Evolutionary conservation across 352 stramenopile species (phyloP), one percentile per base, ranked within the genome.

Genomic region (Peronospora belbahrii): DNA sequence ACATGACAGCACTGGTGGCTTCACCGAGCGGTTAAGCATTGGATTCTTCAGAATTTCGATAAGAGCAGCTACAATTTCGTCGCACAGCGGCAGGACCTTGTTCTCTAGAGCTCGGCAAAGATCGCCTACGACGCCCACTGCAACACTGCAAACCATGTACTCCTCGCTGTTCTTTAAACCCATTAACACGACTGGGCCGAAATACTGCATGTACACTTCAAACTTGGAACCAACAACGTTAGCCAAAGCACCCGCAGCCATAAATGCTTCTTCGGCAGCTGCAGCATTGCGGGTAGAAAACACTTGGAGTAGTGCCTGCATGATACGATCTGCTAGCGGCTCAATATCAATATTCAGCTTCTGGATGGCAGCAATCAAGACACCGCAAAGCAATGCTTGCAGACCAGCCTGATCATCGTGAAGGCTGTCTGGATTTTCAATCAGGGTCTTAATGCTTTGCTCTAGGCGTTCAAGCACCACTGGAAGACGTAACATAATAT

Each of bases 31-130:
- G 63, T 97, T 95, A 35, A 98, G 68, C 23, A 71, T 77, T 31
- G 74, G 68, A 73, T 97, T 97, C 59, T 96, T 94, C n/a, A 98
- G 60, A 33, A 95, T 94, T n/a, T 97, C 82, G 11, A 98, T 86
- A 25, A 99, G 60, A 28, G 82, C 87, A 32, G 73, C 74, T 52
- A 98, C 90, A 46, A 99, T 97, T 3, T 95, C 83, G 54, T 98
- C 86, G 52, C 91, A 97, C 48, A 94, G 92, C 34, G 88, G 87
- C 28, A 96, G 56, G 23, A 99, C 95, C 40, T 88, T 75, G 37
- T 54, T 63, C 48, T 97, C 92, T 17, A 98, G 75, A 28, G 94
- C 88, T 42, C 94, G 86, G 60, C 88, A 97, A 9, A 98, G 77
- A 39, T 99, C 95, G 31, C 95, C 95, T 6, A 98, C 85, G 17